Evolutionary conservation across 495 filamentous ascomycete species (phyloP), one percentile per base, ranked within the genome.

Genomic region (Penicillium pulvis): DNA sequence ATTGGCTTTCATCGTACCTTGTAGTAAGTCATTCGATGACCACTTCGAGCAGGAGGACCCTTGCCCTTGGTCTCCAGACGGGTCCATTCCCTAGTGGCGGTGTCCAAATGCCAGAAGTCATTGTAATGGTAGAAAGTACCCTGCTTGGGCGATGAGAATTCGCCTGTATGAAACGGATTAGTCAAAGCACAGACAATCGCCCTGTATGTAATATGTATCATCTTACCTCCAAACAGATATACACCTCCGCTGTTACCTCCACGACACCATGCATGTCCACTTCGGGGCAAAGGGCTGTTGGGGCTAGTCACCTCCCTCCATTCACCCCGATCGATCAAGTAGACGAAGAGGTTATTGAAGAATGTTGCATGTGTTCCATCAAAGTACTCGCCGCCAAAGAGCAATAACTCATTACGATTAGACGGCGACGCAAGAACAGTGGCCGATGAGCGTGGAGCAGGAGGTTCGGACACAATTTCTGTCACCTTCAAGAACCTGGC

Each of bases 51-150:
- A 7, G 93, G 91, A 20, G 94, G 94, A 0, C 86, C 84, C 71
- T 93, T 92, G 47, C 90, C 90, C 77, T 96, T 97, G 50, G 76
- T 80, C 70, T 98, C 94, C 28, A 98, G 70, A 30, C 91, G 85
- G 44, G 85, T 89, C 94, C 94, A 98, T 76, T 98, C 94, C 55
- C 90, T 81, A 0, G 86, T 83, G 6, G 82, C 79, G 0, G 91
- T 85, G 52, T 97, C 91, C 36, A 97, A 85, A 31, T 90, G 82
- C 94, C 94, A 98, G 69, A 98, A 97, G 69, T 97, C 94, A 71
- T 96, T 96, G 76, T 98, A 98, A 65, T 98, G 94, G 68, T 98
- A 97, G 70, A 98, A 98, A 2, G 93, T 98, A 4, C 94, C 94
- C 71, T 98, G 94, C 66, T 97, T 98, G 1, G 94, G 94, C 9